phyloP scores from a whole-genome alignment of 495 filamentous ascomycete genomes.

The Parachaetomium inaequale region DNA sequence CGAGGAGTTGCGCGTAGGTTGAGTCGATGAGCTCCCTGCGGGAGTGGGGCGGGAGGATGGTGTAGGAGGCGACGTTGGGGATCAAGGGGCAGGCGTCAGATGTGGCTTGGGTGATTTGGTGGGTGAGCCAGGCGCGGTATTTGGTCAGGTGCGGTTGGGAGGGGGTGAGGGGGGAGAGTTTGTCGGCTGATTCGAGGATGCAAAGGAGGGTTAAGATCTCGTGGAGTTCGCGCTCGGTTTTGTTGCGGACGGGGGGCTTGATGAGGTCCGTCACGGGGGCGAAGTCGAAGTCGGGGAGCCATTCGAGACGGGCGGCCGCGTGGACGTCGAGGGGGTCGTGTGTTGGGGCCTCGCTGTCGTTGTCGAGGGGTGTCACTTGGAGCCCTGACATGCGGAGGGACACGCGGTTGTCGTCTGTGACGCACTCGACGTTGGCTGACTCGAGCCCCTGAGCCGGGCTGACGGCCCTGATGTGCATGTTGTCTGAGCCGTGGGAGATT shows the following conservation, averaged over 20 bases:
- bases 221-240: slow-evolving; percentile 16
- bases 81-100: slow-evolving; percentile 24
- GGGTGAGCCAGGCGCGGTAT: slow-evolving; percentile 33
- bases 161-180: slow-evolving; percentile 17
- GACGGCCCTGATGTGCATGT: slow-evolving; percentile 16
- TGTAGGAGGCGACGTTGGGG: slow-evolving; percentile 9
- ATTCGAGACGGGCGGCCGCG: slow-evolving; percentile 34
- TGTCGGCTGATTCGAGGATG: slow-evolving; percentile 26
- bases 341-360: slow-evolving; percentile 14
- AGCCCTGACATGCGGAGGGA: neutral
- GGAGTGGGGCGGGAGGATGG: slow-evolving; percentile 6
- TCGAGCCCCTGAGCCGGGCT: neutral
- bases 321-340: slow-evolving; percentile 20
- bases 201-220: slow-evolving; percentile 34
- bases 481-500: slow-evolving; percentile 18
- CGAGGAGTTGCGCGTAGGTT: slow-evolving; percentile 19
- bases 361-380: slow-evolving; percentile 27
- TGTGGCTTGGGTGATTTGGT: slow-evolving; percentile 17
- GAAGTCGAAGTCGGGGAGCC: slow-evolving; percentile 38
- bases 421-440: neutral
- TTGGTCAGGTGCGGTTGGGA: slow-evolving; percentile 32
- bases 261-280: slow-evolving; percentile 24
- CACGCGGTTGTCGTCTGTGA: neutral
- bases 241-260: slow-evolving; percentile 12
- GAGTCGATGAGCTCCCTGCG: slow-evolving; percentile 19